phyloP scores from a whole-genome alignment of 2,329 filamentous ascomycete species.

The Aspergillus fischeri region DNA sequence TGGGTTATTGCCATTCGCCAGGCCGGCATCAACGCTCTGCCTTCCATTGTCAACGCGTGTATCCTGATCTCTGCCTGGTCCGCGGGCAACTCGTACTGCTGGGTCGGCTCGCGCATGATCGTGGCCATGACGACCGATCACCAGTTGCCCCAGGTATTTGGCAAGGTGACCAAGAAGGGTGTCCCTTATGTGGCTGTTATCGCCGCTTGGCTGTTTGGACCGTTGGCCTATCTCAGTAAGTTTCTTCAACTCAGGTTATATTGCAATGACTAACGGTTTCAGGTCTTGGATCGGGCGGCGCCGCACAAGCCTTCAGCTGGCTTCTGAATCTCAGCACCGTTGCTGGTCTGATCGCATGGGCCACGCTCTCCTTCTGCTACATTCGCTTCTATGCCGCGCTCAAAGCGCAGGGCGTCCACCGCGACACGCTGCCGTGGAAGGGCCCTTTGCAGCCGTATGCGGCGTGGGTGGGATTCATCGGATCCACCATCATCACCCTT shows the following conservation, averaged over 20 bases:
- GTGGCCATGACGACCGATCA: constrained; percentile 57
- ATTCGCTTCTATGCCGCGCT: constrained; percentile 51
- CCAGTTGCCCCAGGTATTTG: constrained; percentile 56
- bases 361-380: constrained; percentile 41
- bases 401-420: constrained; percentile 35
- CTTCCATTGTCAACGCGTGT: constrained; percentile 32
- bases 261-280: not conserved
- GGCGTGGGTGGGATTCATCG: constrained; percentile 55
- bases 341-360: constrained; percentile 49
- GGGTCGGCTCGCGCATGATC: constrained; percentile 55
- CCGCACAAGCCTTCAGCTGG: constrained; percentile 38
- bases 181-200: constrained; percentile 57
- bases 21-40: constrained; percentile 31
- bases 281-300: constrained; percentile 34
- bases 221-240: constrained; percentile 40
- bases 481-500: constrained; percentile 58
- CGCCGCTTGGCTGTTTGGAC: constrained; percentile 46
- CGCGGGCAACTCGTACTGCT: constrained; percentile 41
- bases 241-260: not conserved
- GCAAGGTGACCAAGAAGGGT: constrained; percentile 49
- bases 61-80: constrained; percentile 39
- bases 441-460: constrained; percentile 57
- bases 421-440: constrained; percentile 44
- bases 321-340: constrained; percentile 44
- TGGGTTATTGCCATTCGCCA: constrained; percentile 34